Conservation (phyloP, 805 yeast species). For the Cyberlindnera lachancei region DNA sequence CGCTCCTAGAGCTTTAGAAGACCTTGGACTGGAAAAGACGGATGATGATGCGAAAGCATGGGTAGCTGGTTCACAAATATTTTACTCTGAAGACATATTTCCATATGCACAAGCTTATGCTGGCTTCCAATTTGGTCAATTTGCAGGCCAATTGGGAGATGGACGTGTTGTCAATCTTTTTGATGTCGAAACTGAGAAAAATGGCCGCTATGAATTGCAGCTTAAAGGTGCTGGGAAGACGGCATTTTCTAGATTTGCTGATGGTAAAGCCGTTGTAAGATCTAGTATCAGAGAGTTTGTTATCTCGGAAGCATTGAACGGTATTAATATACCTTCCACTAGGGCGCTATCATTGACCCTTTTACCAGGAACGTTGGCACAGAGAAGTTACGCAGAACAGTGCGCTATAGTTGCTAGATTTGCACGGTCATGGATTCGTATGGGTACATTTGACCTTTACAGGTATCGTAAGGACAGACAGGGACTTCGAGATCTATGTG, state of each 20-base stretch:
- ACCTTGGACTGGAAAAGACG: slow-evolving; percentile 48
- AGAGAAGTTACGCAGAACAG: slow-evolving; percentile 60
- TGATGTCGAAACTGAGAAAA: slow-evolving; percentile 44
- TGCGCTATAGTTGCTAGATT: slow-evolving; percentile 83
- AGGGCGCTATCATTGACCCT: slow-evolving; percentile 69
- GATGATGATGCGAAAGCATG: slow-evolving; percentile 43
- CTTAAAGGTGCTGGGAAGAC: slow-evolving; percentile 90
- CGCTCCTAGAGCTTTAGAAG: slow-evolving; percentile 52
- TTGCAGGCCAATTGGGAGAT: slow-evolving; percentile 97
- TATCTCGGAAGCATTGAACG: slow-evolving; percentile 72
- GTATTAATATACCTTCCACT: slow-evolving; percentile 80
- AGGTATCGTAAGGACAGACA: slow-evolving; percentile 63
- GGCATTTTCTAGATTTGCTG: slow-evolving; percentile 91
- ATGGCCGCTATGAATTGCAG: slow-evolving; percentile 53
- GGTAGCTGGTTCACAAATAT: slow-evolving; percentile 52
- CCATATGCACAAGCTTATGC: slow-evolving; percentile 93
- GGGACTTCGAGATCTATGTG: slow-evolving; percentile 56
- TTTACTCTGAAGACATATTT: slow-evolving; percentile 37
- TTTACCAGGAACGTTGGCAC: slow-evolving; percentile 73
- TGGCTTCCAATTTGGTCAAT: slow-evolving; percentile 92
- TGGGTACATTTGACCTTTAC: slow-evolving; percentile 83
- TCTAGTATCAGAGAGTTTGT: slow-evolving; percentile 86
- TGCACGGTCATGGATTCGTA: slow-evolving; percentile 79
- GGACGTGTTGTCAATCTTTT: slow-evolving; percentile 85
- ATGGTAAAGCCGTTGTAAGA: slow-evolving; percentile 88